phyloP scores from a whole-genome alignment of 139 green algal genomes.

The Chlamydomonas sphaeroides region DNA sequence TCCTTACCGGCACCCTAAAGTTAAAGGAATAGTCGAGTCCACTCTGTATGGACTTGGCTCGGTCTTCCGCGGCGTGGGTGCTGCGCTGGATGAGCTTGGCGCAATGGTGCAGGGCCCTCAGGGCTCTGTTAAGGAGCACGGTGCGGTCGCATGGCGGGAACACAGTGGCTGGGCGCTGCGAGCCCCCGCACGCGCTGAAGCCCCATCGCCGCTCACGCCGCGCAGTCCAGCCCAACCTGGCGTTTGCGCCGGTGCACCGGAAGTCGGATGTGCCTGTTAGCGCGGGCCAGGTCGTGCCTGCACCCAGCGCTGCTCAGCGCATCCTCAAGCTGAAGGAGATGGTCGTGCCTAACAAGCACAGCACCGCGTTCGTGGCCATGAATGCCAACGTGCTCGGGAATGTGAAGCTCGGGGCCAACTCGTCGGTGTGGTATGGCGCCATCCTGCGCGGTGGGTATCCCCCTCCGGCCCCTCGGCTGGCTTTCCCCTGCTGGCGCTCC shows the following conservation, averaged over 20 bases:
- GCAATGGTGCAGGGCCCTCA: conserved; percentile 50
- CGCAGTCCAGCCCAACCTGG: conserved; percentile 66
- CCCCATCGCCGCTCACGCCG: neutral
- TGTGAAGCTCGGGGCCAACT: conserved; percentile 83
- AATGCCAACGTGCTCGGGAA: conserved; percentile 93
- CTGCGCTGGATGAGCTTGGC: conserved; percentile 57
- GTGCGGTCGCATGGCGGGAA: conserved; percentile 31
- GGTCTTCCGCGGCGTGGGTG: conserved; percentile 47
- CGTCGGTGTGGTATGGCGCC: conserved; percentile 92
- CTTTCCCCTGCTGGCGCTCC: neutral
- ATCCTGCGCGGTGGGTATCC: conserved; percentile 87
- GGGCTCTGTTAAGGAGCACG: conserved; percentile 43
- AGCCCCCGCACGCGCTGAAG: neutral
- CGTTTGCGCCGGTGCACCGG: conserved; percentile 56
- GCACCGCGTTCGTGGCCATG: conserved; percentile 84
- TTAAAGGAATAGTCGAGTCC: conserved; percentile 44
- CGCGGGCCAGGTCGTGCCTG: conserved; percentile 20
- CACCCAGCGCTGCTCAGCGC: conserved; percentile 1
- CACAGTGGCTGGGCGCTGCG: neutral
- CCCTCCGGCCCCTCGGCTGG: too few relatives aligned
- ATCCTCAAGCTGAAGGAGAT: conserved; percentile 36
- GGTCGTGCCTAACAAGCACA: conserved; percentile 66
- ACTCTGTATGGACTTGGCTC: conserved; percentile 51
- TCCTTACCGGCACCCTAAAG: conserved; percentile 45
- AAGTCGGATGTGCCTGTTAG: conserved; percentile 31